Evolutionary conservation across 2,329 filamentous ascomycete species (phyloP), one percentile per base, ranked within the genome.

Genomic region (Monilinia vaccinii-corymbosi): DNA sequence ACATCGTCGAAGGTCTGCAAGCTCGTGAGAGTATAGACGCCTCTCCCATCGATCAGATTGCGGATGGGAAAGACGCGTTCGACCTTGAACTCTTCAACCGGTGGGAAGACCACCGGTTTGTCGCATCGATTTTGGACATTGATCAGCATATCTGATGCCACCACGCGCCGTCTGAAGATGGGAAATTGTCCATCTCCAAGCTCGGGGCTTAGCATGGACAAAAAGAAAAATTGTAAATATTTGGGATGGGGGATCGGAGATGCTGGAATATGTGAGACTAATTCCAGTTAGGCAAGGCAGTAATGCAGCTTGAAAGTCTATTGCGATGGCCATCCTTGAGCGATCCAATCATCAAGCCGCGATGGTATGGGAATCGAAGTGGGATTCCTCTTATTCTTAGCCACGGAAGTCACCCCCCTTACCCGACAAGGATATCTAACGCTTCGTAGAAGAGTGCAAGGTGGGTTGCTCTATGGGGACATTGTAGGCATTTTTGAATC

Each of bases 1-100:
- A 14, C 18, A 23, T 44, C 28, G 10, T 58, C 56, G 31, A 32
- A 23, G 16, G 40, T 58, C 31, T 34, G 36, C 21, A 32, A 38
- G 18, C 46, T 38, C 21, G 32, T 38, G 25, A 25, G 31, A 2
- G 18, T 25, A 6, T 47, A 46, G 14, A 44, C 6, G 5, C 32
- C 51, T 18, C 44, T 34, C 42, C 60, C 56, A 38, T 42, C 36
- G 21, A 67, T 38, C 23, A 68, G 56, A 63, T 65, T 65, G 25
- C 67, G 63, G 38, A 69, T 68, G 9, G 67, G 66, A 58, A 67
- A 68, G 6, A 69, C 57, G 2, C 67, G 63, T 44, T 67, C 67
- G 25, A 65, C 58, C 6, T 34, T 49, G 31, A 68, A 64, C 11
- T 64, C 62, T n/a, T 60, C 57, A 42, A 61, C 23, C 6, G 62